phyloP scores from a whole-genome alignment of 2,329 filamentous ascomycete species.

The Cylindrodendrum hubeiense region DNA sequence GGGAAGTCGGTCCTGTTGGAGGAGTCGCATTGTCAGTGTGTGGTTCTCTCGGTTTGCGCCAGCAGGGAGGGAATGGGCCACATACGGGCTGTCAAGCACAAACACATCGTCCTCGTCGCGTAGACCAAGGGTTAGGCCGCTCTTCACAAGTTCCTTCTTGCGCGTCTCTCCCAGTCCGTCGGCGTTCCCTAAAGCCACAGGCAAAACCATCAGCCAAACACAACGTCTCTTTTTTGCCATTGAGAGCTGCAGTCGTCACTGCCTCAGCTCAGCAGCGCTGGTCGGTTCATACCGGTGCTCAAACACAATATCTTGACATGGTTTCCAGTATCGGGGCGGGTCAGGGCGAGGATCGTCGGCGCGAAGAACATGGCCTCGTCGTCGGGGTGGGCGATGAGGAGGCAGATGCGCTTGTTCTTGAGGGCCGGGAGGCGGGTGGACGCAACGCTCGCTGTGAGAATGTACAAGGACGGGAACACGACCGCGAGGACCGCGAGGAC shows the following conservation, averaged over 20 bases:
- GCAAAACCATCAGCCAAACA: conserved; percentile 34
- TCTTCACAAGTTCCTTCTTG: conserved; percentile 85
- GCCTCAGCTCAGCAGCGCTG: conserved; percentile 7
- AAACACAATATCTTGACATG: conserved; percentile 95
- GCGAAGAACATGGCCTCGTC: conserved; percentile 99
- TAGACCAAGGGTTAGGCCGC: conserved; percentile 81
- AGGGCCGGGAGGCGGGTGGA: conserved; percentile 73
- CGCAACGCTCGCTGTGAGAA: conserved; percentile 61
- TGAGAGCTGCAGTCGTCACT: not conserved
- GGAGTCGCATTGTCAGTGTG: conserved; percentile 19
- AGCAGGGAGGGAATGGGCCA: too few species aligned
- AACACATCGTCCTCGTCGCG: conserved; percentile 82
- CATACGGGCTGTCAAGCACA: conserved; percentile 82
- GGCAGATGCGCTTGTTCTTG: conserved; percentile 85
- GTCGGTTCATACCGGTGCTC: conserved; percentile 74
- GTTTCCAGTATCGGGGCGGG: conserved; percentile 83
- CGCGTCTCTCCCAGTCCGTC: conserved; percentile 88
- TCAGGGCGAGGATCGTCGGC: conserved; percentile 87
- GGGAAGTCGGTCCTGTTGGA: conserved; percentile 72
- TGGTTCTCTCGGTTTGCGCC: not conserved
- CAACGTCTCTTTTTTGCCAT: not conserved
- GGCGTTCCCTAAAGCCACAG: conserved; percentile 73
- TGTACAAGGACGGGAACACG: conserved; percentile 64
- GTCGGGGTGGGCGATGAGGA: conserved; percentile 96
- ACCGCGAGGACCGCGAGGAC: conserved; percentile 46